Base-by-base conservation (phyloP, 2,329 filamentous ascomycete species). In the Aulographum hederae region DNA sequence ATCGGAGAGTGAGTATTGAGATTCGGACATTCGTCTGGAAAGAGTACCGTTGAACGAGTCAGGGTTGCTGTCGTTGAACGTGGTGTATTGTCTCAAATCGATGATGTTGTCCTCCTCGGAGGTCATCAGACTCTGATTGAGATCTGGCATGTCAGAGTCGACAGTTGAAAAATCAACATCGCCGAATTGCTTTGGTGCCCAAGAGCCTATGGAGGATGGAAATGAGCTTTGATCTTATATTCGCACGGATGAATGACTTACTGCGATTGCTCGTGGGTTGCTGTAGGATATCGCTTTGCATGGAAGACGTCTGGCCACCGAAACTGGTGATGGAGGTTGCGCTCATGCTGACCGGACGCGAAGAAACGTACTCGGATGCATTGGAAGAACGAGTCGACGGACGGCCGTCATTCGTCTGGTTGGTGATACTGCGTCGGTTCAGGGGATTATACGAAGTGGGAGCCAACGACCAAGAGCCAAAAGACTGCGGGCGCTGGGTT, bases 1-100 rank as follows among this genome's bases (percentile, higher is more conserved):
- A 38, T 54, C 78, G 12, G 76, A 80, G 54, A 80, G 66, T 25
- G 74, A 77, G 45, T 78, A 78, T 1, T 76, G 79, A 2, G 76
- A 79, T 30, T 74, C 74, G 14, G 76, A 79, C 60, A 78, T 67
- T 38, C 73, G 66, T 36, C 74, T 64, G 29, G 64, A 60, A 38
- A 67, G 64, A 28, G 64, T 51, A n/a, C 54, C 57, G 33, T 61
- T 46, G 41, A 48, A 52, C 10, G 37, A 41, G 13, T 43, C 38
- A 34, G 45, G 37, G 26, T 40, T 41, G 4, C 50, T 46, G 18
- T 54, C 51, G 17, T 48, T 37, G 26, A 36, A 32, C 25, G 26
- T 28, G 20, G 46, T 39, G 32, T 50, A 54, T 33, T 54, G 51
- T 32, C 53, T 45, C 18, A 56, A 39, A 34, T 56, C 51, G 34